Conservation (phyloP, 495 filamentous ascomycete genomes). For the Hypomontagnella submonticulosa region DNA sequence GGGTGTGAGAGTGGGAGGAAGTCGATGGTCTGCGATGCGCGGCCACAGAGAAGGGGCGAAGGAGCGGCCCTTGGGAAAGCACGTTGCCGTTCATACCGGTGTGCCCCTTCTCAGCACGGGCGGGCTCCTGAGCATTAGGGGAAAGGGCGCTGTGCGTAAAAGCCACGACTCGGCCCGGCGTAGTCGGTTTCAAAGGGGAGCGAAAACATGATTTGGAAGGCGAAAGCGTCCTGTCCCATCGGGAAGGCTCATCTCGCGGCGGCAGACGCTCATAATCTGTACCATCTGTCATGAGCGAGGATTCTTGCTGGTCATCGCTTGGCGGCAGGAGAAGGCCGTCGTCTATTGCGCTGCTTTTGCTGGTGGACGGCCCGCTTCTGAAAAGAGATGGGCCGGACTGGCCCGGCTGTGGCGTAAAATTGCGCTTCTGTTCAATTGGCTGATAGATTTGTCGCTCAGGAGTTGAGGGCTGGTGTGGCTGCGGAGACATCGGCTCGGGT, state of each 20-base stretch:
- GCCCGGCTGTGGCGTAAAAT: conserved; percentile 61
- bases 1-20: not conserved
- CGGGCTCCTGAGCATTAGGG: conserved; percentile 48
- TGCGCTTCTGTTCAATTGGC: conserved; percentile 59
- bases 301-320: conserved; percentile 44
- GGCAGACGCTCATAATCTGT: conserved; percentile 49
- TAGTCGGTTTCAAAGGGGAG: conserved; percentile 62
- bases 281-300: conserved; percentile 44
- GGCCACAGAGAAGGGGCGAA: conserved; percentile 26
- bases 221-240: conserved; percentile 53
- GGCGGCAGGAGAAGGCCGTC: conserved; percentile 29
- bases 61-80: conserved; percentile 16
- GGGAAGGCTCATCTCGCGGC: conserved; percentile 46
- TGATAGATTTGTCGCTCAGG: conserved; percentile 44
- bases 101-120: conserved; percentile 39
- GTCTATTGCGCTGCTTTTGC: conserved; percentile 4
- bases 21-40: conserved; percentile 29
- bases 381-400: conserved; percentile 51
- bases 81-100: conserved; percentile 16
- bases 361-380: conserved; percentile 27
- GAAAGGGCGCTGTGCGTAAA: conserved; percentile 56
- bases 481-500: conserved; percentile 4
- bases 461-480: conserved; percentile 38
- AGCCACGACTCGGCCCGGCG: conserved; percentile 59
- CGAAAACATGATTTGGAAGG: conserved; percentile 64